Base-by-base conservation (phyloP, 2,329 filamentous ascomycete genomes). In the Cryphonectria japonica region DNA sequence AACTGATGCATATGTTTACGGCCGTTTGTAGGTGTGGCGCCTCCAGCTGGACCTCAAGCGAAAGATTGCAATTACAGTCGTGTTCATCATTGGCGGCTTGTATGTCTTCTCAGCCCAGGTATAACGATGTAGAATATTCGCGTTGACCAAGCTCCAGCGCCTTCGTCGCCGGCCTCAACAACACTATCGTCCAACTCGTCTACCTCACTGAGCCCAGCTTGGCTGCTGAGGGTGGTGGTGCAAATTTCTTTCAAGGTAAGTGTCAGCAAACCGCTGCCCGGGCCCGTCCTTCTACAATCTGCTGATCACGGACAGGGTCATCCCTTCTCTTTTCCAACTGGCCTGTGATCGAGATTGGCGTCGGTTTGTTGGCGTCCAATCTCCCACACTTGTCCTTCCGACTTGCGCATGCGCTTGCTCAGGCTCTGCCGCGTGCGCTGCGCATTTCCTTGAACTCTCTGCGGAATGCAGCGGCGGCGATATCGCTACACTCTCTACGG, bases 321-420 rank as follows among this genome's bases (percentile, higher is more conserved):
- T 65, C 66, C 29, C 57, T 73, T 34, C 66, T 72, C 29, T 72
- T 73, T 50, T 73, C 64, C 39, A 73, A 73, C 60, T 73, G 72
- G 70, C 72, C 72, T 2, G 64, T 67, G 26, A 71, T 71, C 32
- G 72, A 72, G 64, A 65, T 73, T 26, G 72, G 72, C 54, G 72
- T 72, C 68, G 70, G 72, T 16, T 57, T 73, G 34, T 64, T 73
- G 29, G 70, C 72, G 4, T 72, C 72, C 52, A 72, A 72, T 26
- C 68, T 73, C 14, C 68, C 70, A 52, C 72, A 74, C 64, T 37
- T 37, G 7, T 37, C 37, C 37, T 37, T 37, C 37, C 37, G 37
- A 37, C 37, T 37, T 37, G 37, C 37, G 8, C 37, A 37, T 37
- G 37, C 37, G 7, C 37, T 37, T 5, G 37, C 7, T 7, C 37